These are phyloP conservation scores for Epichloe uncinata DNA, from an alignment of 2,329 filamentous ascomycete genomes.

Conservation along the genomic window DNA sequence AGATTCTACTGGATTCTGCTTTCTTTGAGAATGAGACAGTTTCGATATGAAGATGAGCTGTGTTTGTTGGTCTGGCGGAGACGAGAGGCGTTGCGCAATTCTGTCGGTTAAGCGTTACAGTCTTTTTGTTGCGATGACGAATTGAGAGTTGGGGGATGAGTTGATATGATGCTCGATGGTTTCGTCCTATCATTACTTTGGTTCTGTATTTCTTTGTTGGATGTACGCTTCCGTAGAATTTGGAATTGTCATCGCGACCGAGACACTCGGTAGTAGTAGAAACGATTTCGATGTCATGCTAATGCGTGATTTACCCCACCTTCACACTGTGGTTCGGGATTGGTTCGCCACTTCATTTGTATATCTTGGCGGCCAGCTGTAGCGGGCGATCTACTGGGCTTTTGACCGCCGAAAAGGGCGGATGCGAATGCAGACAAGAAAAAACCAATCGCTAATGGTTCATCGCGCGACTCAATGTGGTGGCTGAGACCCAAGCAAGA, in stretches of 20 bases:
- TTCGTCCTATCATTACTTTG: neutral
- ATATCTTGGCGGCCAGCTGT: neutral
- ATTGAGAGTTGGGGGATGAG: too few relatives aligned
- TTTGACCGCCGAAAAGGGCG: neutral
- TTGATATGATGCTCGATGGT: too few relatives aligned
- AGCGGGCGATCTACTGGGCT: neutral
- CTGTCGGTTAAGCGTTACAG: neutral
- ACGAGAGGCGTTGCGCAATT: neutral
- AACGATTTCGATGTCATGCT: neutral
- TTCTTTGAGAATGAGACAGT: too few relatives aligned
- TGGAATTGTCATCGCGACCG: neutral
- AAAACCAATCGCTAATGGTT: neutral
- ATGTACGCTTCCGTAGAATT: neutral
- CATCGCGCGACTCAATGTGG: neutral
- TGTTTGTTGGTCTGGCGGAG: too few relatives aligned
- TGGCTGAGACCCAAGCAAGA: slow-evolving; percentile 5
- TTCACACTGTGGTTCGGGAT: neutral
- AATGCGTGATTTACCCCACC: neutral
- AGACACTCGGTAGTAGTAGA: neutral
- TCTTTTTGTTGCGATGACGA: neutral
- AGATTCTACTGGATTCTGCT: too few relatives aligned
- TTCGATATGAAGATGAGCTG: too few relatives aligned
- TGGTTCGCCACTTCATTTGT: neutral
- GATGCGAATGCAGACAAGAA: neutral
- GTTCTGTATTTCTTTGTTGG: neutral